Percentiles rank a stretch among this genome's conserved stretches.
Evolutionary conservation across 2,329 filamentous ascomycete species (phyloP).

Genomic region (Elsinoe necatrix): DNA sequence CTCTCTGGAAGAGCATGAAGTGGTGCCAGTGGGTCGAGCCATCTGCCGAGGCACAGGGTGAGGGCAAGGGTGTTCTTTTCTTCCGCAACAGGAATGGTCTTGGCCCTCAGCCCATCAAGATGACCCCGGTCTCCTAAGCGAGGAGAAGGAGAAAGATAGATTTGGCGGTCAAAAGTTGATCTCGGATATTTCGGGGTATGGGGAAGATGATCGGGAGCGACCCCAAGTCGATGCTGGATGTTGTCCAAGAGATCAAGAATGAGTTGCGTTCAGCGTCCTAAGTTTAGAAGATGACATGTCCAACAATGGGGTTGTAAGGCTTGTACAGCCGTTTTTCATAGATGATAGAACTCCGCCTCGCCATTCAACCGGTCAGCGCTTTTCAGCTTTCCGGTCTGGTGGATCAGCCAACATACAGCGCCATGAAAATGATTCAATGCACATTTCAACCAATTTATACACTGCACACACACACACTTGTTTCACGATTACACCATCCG

Average conservation of each 20-base stretch:
- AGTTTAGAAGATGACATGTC: background rate
- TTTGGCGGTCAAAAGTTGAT: constrained; percentile 4
- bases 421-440: background rate
- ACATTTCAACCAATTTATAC: background rate
- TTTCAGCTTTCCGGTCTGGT: background rate
- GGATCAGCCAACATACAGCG: background rate
- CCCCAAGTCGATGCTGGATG: background rate
- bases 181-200: background rate
- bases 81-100: constrained; percentile 91
- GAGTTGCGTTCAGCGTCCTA: background rate
- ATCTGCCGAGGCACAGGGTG: constrained; percentile 67
- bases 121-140: constrained; percentile 17
- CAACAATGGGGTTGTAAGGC: constrained; percentile 9
- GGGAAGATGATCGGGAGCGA: background rate
- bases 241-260: background rate
- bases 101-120: constrained; percentile 49
- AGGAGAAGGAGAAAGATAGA: constrained; percentile 5
- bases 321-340: constrained; percentile 7
- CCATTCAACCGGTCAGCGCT: background rate
- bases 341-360: background rate
- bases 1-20: constrained; percentile 71
- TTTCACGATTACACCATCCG: background rate
- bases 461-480: background rate
- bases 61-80: constrained; percentile 79
- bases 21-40: constrained; percentile 98